Conservation (phyloP, 176 grass and related monocot species). For the Themeda triandra region DNA sequence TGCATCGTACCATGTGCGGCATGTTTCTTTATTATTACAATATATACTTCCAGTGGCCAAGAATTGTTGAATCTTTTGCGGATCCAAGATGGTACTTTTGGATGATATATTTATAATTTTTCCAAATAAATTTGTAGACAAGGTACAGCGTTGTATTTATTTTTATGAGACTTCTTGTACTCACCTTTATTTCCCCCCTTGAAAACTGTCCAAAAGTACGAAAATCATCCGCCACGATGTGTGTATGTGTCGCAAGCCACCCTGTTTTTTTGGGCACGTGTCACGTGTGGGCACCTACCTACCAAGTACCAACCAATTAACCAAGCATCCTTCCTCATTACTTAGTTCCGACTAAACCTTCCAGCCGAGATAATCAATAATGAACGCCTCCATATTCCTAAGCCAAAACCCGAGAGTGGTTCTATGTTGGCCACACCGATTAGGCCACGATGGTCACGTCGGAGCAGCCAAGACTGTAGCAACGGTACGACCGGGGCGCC, state of each 20-base stretch:
- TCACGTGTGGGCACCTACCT: neutral
- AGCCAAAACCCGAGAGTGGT: neutral
- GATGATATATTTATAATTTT: too few relatives aligned
- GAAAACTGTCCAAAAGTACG: neutral
- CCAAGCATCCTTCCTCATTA: neutral
- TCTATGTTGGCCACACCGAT: conserved; percentile 3
- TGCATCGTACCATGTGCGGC: too few relatives aligned
- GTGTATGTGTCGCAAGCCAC: neutral
- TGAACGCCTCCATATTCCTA: neutral
- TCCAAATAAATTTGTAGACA: neutral
- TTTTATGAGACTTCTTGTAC: neutral
- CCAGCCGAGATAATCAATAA: neutral
- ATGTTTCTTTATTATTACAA: neutral
- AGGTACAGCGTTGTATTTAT: neutral
- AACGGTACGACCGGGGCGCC: neutral
- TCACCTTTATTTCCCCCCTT: too few relatives aligned
- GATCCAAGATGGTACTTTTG: neutral
- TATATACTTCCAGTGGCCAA: neutral
- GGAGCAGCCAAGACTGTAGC: conserved; percentile 26
- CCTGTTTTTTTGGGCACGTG: neutral
- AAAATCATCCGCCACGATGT: neutral
- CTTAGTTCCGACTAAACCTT: neutral
- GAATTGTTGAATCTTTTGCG: neutral
- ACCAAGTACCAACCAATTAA: neutral
- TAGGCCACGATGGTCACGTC: conserved; percentile 9